Conservation (phyloP, 768 basidiomycete genomes). For the Suillus sp. region DNA sequence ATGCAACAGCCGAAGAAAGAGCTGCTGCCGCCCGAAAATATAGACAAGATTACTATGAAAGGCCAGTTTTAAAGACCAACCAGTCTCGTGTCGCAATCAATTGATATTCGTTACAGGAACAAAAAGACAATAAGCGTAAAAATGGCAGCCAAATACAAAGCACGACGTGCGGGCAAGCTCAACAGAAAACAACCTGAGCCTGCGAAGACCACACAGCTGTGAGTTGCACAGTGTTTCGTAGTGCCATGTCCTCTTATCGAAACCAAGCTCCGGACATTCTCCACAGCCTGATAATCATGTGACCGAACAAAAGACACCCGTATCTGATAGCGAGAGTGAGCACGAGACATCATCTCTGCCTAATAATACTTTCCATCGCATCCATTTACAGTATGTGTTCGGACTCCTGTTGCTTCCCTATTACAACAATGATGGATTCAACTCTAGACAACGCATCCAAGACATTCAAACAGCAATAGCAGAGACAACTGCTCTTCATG, state of each 20-base stretch:
- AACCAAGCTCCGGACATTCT: not conserved
- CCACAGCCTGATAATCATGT: not conserved
- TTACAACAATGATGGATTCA: not conserved
- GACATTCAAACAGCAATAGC: not conserved
- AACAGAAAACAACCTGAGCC: not conserved
- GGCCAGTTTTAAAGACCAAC: not conserved
- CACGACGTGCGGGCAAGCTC: not conserved
- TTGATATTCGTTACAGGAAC: not conserved
- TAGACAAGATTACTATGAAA: constrained; percentile 10
- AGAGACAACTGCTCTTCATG: not conserved
- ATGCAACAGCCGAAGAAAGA: constrained; percentile 7
- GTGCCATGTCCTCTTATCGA: not conserved
- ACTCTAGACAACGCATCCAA: not conserved
- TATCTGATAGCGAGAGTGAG: not conserved
- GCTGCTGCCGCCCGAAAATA: constrained; percentile 4
- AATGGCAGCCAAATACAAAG: constrained; percentile 9
- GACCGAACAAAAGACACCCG: not conserved
- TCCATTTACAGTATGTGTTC: constrained; percentile 2
- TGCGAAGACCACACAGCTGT: not conserved
- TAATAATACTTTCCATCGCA: not conserved
- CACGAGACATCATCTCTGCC: not conserved
- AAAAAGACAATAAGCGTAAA: constrained; percentile 6
- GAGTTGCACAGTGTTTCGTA: not conserved
- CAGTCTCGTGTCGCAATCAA: not conserved
- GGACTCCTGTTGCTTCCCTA: not conserved